Evolutionary conservation across 2,329 filamentous ascomycete genomes (phyloP).

Genomic region (Alternaria brassicicola): DNA sequence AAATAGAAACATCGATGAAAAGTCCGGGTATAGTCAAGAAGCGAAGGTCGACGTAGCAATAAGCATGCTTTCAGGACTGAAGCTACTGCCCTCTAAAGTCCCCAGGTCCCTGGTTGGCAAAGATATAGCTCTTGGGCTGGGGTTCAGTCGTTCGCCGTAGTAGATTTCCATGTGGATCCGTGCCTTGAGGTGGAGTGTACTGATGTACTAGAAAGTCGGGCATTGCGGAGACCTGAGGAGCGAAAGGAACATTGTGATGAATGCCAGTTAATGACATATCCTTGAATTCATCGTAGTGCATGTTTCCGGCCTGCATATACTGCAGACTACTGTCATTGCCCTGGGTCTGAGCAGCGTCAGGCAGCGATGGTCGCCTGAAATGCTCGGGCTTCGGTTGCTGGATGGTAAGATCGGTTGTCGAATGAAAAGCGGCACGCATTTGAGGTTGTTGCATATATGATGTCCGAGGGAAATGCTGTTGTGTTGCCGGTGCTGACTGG

Average conservation of each 20-base stretch:
- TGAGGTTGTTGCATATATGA: slow-evolving; percentile 47
- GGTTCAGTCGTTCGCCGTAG: slow-evolving; percentile 39
- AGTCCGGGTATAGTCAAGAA: slow-evolving; percentile 15
- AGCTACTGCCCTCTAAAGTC: slow-evolving; percentile 44
- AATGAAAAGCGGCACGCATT: slow-evolving; percentile 41
- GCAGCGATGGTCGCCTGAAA: slow-evolving; percentile 46
- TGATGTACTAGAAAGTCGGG: slow-evolving; percentile 55
- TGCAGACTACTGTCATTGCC: slow-evolving; percentile 32
- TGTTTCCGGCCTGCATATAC: slow-evolving; percentile 30
- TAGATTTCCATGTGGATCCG: slow-evolving; percentile 39
- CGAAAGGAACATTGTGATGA: slow-evolving; percentile 43
- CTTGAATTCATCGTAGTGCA: slow-evolving; percentile 40
- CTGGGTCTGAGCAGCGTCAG: slow-evolving; percentile 35
- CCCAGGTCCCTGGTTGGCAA: slow-evolving; percentile 55
- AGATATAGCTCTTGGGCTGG: slow-evolving; percentile 55
- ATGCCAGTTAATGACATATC: slow-evolving; percentile 39
- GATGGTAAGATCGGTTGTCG: slow-evolving; percentile 43
- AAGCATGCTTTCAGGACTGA: not conserved
- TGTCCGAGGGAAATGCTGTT: slow-evolving; percentile 52
- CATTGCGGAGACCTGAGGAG: slow-evolving; percentile 39
- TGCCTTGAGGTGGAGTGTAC: slow-evolving; percentile 54
- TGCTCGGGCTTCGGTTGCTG: slow-evolving; percentile 46
- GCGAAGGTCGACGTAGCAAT: not conserved
- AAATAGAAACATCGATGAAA: slow-evolving; percentile 7
- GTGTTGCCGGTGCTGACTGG: slow-evolving; percentile 58